Percentiles rank a stretch among this genome's conserved stretches.
phyloP scores from a whole-genome alignment of 345 rosid species.

The Pelargonium nanum region DNA sequence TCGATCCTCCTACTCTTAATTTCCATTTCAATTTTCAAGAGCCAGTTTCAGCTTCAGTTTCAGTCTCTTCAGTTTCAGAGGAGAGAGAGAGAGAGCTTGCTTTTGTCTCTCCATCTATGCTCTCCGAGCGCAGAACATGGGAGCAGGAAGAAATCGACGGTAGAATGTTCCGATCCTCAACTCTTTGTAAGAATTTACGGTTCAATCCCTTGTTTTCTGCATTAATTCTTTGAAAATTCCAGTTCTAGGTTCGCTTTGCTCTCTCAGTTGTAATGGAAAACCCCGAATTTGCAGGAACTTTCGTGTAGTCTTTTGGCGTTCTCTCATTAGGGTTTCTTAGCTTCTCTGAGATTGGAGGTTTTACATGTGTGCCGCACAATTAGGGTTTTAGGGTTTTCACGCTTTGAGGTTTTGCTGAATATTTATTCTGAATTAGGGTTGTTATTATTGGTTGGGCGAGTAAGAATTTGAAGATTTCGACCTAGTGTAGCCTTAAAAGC shows the following conservation, averaged over 20 bases:
- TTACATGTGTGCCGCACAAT: background rate
- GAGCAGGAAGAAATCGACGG: background rate
- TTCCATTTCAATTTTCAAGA: no score
- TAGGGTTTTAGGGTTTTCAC: conserved; percentile 3
- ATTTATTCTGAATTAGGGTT: background rate
- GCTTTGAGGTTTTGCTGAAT: background rate
- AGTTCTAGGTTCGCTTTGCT: background rate
- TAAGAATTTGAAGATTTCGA: background rate
- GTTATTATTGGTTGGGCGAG: background rate
- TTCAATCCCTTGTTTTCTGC: background rate
- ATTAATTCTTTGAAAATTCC: no score
- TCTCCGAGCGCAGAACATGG: no score
- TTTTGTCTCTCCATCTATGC: background rate
- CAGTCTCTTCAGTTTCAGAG: no score
- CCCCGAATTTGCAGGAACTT: no score
- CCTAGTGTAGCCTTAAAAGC: background rate
- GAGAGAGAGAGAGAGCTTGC: background rate
- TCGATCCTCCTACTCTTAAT: no score
- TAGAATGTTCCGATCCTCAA: background rate
- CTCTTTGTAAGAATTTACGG: background rate
- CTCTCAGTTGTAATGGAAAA: background rate
- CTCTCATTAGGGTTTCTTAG: background rate
- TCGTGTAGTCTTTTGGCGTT: background rate
- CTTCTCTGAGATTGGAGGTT: background rate
- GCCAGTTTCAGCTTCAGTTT: no score